A percentile compares a stretch with the other conserved stretches of the same genome.
phyloP scores from a whole-genome alignment of 805 yeast species.

The Ogataea wickerhamii region DNA sequence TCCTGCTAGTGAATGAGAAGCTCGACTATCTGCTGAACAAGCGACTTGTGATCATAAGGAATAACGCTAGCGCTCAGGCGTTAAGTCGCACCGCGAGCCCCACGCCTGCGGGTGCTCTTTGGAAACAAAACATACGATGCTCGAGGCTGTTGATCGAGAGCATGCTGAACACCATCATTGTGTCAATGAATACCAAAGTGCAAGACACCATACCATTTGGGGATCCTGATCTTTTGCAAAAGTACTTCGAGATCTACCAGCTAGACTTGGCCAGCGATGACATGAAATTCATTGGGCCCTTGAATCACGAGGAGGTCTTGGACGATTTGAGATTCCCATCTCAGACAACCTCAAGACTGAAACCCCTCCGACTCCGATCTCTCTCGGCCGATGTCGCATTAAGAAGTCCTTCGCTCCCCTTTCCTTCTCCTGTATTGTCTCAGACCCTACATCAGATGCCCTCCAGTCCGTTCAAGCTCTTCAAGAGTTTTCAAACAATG shows the following conservation, averaged over 20 bases:
- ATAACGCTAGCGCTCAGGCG: slow-evolving; percentile 8
- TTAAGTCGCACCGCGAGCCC: slow-evolving; percentile 6
- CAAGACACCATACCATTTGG: slow-evolving; percentile 14
- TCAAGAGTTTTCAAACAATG: slow-evolving; percentile 16
- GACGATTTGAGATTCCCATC: slow-evolving; percentile 8
- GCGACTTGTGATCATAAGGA: slow-evolving; percentile 10
- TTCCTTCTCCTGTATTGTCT: slow-evolving; percentile 1
- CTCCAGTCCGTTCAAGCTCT: slow-evolving; percentile 14
- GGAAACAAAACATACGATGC: slow-evolving; percentile 9
- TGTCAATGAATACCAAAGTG: slow-evolving; percentile 17
- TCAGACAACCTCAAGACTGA: slow-evolving; percentile 7
- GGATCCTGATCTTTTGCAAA: slow-evolving; percentile 18
- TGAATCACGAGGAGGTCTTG: slow-evolving; percentile 17
- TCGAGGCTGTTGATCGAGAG: slow-evolving; percentile 15
- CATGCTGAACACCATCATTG: slow-evolving; percentile 17
- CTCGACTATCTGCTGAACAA: slow-evolving; percentile 14
- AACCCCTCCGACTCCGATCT: slow-evolving; percentile 21
- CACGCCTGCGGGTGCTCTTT: not conserved
- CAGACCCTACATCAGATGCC: slow-evolving; percentile 12
- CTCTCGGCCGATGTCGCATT: slow-evolving; percentile 16
- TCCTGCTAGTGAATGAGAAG: slow-evolving; percentile 10
- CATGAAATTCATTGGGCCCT: slow-evolving; percentile 19
- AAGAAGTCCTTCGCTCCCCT: slow-evolving; percentile 2
- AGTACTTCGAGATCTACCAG: slow-evolving; percentile 25
- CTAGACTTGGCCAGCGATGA: slow-evolving; percentile 22